Base-by-base conservation (phyloP, 352 stramenopile species). In the Pythium scleroteichum region DNA sequence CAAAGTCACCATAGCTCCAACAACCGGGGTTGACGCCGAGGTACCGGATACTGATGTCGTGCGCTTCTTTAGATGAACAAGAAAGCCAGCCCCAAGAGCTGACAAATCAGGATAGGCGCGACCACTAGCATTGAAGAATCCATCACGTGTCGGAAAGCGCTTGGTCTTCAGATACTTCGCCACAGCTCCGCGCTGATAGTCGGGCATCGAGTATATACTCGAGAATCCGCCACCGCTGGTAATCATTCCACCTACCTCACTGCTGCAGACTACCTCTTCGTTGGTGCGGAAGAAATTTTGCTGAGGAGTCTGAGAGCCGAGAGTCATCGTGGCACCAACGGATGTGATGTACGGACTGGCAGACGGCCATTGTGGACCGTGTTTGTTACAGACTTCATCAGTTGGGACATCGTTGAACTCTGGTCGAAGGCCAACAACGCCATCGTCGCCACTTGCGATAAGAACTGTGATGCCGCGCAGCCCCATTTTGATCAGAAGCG, bases 91-190 rank as follows among this genome's bases (percentile, higher is more conserved):
- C 7, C 88, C 92, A 1, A 96, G 59, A 6, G 88, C 82, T 0
- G 90, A 70, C 12, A 98, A 77, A 64, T 98, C 92, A 4, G 92
- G 92, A 53, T 96, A 98, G 2, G 81, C 92, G 33, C 92, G 79
- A 4, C 92, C 92, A 41, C 72, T 84, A 16, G 64, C 61, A 46
- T 96, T 96, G 62, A 96, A 97, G 65, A 88, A 94, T 0, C 64
- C 77, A 23, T 59, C 39, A 0, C 62, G 55, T 0, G 52, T 75
- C 0, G 83, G 86, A n/a, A 86, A 75, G 19, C 78, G 70, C 23
- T 69, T 62, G 22, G 54, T 76, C 35, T 65, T 49, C 35, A 97
- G 71, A 53, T 97, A 98, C 23, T 56, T 68, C 0, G 68, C 40
- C 2, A 97, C 87, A 0, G 68, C 78, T 32, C 51, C 59, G n/a